Base-by-base conservation (phyloP, 768 basidiomycete species). In the Boletus pseudo-olivaceus region DNA sequence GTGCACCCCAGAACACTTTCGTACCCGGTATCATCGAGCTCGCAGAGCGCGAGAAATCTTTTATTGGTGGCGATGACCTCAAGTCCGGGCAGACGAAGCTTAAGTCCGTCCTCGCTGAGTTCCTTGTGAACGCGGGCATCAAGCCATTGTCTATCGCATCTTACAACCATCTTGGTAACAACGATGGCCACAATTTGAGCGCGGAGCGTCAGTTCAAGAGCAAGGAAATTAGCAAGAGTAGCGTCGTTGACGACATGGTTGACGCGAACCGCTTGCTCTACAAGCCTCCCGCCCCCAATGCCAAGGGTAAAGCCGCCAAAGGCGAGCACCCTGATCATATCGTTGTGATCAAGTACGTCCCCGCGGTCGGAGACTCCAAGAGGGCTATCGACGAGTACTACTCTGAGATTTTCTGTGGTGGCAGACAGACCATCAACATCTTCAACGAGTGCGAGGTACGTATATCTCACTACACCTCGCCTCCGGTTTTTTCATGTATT, bases 321-420 rank as follows among this genome's bases (percentile, higher is more conserved):
- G 94, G 94, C 64, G 96, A 99, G 75, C 94, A 98, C 73, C 96
- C 96, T 29, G 95, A 98, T 73, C 96, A 99, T 68, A 82, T 95
- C 64, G 87, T 98, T 50, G 93, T 96, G 52, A 96, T 96, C 82
- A 96, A 96, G 79, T 96, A 96, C 62, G 88, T 98, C 3, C 93
- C 93, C 20, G 91, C 94, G 26, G 94, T 96, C 30, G 95, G 96
- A 37, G 97, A 98, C 76, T 92, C 90, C 53, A 98, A 98, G 84
- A 82, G 93, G 53, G 97, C 95, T n/a, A 93, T 98, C 78, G 97
- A 98, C 74, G 95, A 98, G 78, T 98, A 98, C 75, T 93, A 94
- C 73, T 95, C 92, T 11, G 95, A 98, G 80, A 94, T 98, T 66
- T 87, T 95, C 77, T 96, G 95, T 67, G 95, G 95, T 62, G 95